Base-by-base conservation (phyloP, 2,329 filamentous ascomycete genomes). In the Zymoseptoria passerinii region DNA sequence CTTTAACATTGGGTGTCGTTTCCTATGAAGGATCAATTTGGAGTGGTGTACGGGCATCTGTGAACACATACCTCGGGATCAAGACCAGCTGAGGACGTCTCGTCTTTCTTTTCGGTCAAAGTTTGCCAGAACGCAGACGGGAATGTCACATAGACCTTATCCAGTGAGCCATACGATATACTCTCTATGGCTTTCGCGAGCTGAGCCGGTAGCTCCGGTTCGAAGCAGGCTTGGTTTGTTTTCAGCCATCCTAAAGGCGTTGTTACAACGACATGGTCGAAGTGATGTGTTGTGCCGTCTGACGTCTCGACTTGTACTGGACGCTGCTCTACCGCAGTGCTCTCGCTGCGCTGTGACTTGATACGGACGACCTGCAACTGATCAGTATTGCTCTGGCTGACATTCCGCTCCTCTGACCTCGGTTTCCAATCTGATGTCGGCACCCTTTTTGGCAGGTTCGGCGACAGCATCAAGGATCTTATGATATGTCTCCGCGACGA, bases 211-310 rank as follows among this genome's bases (percentile, higher is more conserved):
- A 89, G 74, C 4, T 77, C 71, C 8, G 86, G 87, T n/a, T 77
- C 73, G 64, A 90, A 89, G 2, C 79, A 67, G 40, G 67, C 76
- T 2, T 78, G 72, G 61, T 87, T 81, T 59, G 77, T 75, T 71
- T 88, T 84, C 44, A 89, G 71, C 81, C 85, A 89, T 8, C 87
- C 87, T 2, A 90, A 77, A 0, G 87, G 87, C 4, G 80, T 76
- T 0, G 87, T 89, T 60, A 87, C 75, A 8, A 90, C 82, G 0
- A 89, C 78, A 60, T 88, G 83, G 62, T 89, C 86, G 67, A 88
- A 89, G 0, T 76, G 74, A 4, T 81, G 63, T 7, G 53, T 65
- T 1, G 77, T 71, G 0, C 78, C 80, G 4, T 75, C 74, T 5
- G 77, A 69, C 0, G 81, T 76, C 29, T 77, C 69, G 2, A 86